Percentiles rank a stretch among this genome's conserved stretches.
Evolutionary conservation across 768 basidiomycete species (phyloP).

Genomic region (Collybiopsis confluens): DNA sequence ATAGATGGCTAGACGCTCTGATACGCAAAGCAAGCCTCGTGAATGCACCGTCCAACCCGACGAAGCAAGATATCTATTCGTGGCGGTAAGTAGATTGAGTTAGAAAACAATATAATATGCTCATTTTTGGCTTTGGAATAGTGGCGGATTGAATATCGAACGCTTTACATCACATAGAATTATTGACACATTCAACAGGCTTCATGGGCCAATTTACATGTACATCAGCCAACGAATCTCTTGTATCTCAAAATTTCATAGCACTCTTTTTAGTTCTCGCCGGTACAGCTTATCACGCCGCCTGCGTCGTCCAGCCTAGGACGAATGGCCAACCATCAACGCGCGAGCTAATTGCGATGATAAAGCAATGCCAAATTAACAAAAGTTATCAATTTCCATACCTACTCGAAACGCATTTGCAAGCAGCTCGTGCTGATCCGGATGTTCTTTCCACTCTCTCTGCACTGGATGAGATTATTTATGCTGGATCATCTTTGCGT

Average conservation of each 20-base stretch:
- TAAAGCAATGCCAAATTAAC: slow-evolving; percentile 61
- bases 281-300: slow-evolving; percentile 65
- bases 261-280: slow-evolving; percentile 50
- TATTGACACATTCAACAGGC: slow-evolving; percentile 72
- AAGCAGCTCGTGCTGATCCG: slow-evolving; percentile 52
- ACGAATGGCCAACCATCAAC: slow-evolving; percentile 61
- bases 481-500: slow-evolving; percentile 59
- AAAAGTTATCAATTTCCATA: slow-evolving; percentile 72
- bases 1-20: background rate
- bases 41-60: background rate
- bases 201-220: slow-evolving; percentile 77
- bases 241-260: slow-evolving; percentile 20
- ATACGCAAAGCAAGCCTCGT: background rate
- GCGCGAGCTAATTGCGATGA: slow-evolving; percentile 69
- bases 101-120: too few relatives aligned
- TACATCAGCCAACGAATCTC: slow-evolving; percentile 33
- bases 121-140: too few relatives aligned
- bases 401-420: slow-evolving; percentile 62
- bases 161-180: slow-evolving; percentile 10
- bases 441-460: slow-evolving; percentile 55
- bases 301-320: slow-evolving; percentile 70
- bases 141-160: too few relatives aligned
- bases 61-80: background rate
- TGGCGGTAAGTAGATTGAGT: background rate
- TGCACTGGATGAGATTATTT: slow-evolving; percentile 59